Percentiles rank a stretch among this genome's conserved stretches.
Evolutionary conservation across 495 filamentous ascomycete genomes (phyloP).

Genomic region (Xylaria castorea): DNA sequence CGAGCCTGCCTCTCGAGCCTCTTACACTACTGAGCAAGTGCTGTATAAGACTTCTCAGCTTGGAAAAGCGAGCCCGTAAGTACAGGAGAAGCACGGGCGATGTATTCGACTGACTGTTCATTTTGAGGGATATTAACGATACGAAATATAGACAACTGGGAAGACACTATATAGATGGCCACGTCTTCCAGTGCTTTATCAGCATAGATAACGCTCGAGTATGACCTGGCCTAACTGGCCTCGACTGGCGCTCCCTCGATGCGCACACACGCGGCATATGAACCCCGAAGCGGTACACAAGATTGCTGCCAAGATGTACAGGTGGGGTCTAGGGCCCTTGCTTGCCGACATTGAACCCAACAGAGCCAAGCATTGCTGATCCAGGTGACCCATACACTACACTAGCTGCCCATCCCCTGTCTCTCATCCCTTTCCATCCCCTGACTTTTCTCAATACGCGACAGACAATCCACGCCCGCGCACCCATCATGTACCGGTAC

Average conservation of each 20-base stretch:
- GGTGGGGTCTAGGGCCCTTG: neutral
- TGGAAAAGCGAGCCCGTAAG: too few species aligned
- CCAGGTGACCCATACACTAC: neutral
- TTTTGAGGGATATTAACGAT: neutral
- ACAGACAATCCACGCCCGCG: neutral
- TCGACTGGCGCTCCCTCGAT: too few species aligned
- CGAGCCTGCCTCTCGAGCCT: too few species aligned
- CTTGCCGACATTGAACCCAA: neutral
- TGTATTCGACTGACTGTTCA: neutral
- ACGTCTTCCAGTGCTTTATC: neutral
- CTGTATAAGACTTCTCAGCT: neutral
- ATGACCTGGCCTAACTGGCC: too few species aligned
- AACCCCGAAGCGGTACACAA: neutral
- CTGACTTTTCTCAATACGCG: neutral
- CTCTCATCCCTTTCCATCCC: slow-evolving; percentile 12
- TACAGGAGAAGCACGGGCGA: too few species aligned
- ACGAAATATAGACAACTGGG: neutral
- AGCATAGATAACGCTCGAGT: neutral
- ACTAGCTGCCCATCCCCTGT: neutral
- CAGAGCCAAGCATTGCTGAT: slow-evolving; percentile 9
- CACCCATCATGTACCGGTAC: neutral
- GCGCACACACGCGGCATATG: neutral
- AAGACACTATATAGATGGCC: neutral
- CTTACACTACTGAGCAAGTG: too few species aligned
- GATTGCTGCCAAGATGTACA: neutral